A percentile compares a stretch with the other conserved stretches of the same genome.
Conservation (phyloP, 2,329 filamentous ascomycete species). For the Fusarium sp. region DNA sequence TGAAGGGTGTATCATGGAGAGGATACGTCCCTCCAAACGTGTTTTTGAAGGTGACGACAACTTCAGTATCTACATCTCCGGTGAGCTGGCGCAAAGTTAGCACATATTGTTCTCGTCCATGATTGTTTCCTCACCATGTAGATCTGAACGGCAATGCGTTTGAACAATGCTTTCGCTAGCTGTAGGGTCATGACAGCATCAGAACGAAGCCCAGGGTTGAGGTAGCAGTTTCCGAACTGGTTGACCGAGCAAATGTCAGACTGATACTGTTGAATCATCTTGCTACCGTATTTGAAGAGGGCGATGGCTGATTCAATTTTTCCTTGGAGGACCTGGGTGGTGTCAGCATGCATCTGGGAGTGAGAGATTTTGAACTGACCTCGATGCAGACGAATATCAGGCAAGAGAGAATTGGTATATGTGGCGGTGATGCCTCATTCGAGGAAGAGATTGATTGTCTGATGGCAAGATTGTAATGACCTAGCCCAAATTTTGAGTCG, state of each 20-base stretch:
- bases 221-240: not conserved
- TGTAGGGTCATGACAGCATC: not conserved
- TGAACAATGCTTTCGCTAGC: conserved; percentile 11
- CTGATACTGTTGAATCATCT: conserved; percentile 22
- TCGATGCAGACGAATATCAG: conserved; percentile 33
- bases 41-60: not conserved
- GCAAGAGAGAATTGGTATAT: conserved; percentile 22
- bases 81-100: conserved; percentile 8
- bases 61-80: conserved; percentile 1
- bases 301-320: conserved; percentile 22
- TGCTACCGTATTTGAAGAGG: conserved; percentile 29
- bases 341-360: rapidly evolving
- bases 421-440: not conserved
- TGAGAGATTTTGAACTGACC: not conserved
- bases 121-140: conserved; percentile 1
- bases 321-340: conserved; percentile 23
- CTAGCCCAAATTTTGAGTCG: conserved; percentile 7
- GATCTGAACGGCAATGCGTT: conserved; percentile 17
- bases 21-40: not conserved
- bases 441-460: not conserved
- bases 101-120: rapidly evolving
- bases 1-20: not conserved
- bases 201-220: rapidly evolving
- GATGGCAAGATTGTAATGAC: conserved; percentile 28
- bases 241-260: not conserved